These are phyloP conservation scores for Penicillium sp. DNA, from an alignment of 2,329 filamentous ascomycete genomes.

Conservation along the genomic window DNA sequence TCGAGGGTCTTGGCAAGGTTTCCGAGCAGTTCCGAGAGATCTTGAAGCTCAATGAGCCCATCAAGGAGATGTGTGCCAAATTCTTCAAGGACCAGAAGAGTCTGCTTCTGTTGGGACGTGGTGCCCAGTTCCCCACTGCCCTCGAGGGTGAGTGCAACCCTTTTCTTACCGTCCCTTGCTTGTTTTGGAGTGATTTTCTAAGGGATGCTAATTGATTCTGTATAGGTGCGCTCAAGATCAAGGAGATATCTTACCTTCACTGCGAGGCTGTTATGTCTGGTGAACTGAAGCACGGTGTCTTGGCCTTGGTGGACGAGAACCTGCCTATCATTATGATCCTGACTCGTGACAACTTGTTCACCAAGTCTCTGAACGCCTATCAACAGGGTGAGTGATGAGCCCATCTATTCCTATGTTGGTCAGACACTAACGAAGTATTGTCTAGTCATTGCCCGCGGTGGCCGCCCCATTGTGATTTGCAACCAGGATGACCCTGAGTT, in stretches of 20 bases:
- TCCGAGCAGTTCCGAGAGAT: conserved; percentile 91
- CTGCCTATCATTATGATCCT: conserved; percentile 99
- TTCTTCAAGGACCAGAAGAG: conserved; percentile 98
- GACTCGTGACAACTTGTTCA: conserved; percentile 92
- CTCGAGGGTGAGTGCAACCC: conserved; percentile 67
- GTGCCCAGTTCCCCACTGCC: conserved; percentile 91
- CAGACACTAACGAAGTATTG: conserved; percentile 28
- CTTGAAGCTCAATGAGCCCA: conserved; percentile 84
- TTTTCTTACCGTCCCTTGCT: conserved; percentile 1
- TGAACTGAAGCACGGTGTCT: conserved; percentile 97
- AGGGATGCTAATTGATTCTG: neutral
- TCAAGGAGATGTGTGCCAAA: conserved; percentile 91
- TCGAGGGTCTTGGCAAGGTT: conserved; percentile 84
- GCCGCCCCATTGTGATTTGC: conserved; percentile 98
- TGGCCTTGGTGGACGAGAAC: conserved; percentile 96
- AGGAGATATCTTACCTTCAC: conserved; percentile 99
- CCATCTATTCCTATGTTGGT: conserved; percentile 7
- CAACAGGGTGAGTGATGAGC: conserved; percentile 71
- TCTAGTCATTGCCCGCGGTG: conserved; percentile 86
- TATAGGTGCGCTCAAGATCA: conserved; percentile 88
- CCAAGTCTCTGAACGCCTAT: conserved; percentile 99
- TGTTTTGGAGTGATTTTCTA: neutral
- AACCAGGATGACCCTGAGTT: conserved; percentile 89
- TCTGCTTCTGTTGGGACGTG: conserved; percentile 86
- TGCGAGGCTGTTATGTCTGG: conserved; percentile 99